Percentiles rank a stretch among this genome's conserved stretches.
phyloP scores from a whole-genome alignment of 176 grass and related monocot genomes.

The Musa itinerans region DNA sequence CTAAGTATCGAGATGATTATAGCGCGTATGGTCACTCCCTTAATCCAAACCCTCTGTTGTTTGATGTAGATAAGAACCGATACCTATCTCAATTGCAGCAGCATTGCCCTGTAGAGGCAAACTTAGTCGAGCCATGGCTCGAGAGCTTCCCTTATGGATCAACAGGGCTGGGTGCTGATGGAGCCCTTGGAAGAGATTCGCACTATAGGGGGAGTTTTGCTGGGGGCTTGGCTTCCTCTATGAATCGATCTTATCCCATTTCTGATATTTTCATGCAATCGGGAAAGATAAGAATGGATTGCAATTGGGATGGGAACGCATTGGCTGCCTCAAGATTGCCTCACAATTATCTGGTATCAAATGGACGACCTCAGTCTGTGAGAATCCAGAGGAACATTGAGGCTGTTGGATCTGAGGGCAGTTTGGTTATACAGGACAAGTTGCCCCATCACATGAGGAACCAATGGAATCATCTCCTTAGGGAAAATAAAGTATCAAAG shows the following conservation, averaged over 20 bases:
- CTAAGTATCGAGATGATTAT: background rate
- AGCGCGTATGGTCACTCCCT: background rate
- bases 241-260: background rate
- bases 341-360: background rate
- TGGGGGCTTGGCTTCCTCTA: background rate
- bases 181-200: background rate
- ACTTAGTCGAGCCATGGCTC: background rate
- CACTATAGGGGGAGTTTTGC: background rate
- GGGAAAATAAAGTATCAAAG: background rate
- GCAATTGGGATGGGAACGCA: background rate
- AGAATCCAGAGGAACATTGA: background rate
- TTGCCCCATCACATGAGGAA: background rate
- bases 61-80: background rate
- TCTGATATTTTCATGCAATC: constrained; percentile 1
- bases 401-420: constrained; percentile 6
- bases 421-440: constrained; percentile 9
- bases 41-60: background rate
- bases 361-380: background rate
- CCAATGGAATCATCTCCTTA: background rate
- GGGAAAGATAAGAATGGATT: background rate
- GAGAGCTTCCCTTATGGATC: background rate
- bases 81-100: background rate
- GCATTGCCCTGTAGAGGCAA: background rate
- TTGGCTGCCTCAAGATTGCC: background rate
- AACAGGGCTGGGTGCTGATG: background rate